Percentiles rank a stretch among this genome's conserved stretches.
Conservation (phyloP, 768 basidiomycete genomes). For the Pseudohyphozyma bogoriensis region DNA sequence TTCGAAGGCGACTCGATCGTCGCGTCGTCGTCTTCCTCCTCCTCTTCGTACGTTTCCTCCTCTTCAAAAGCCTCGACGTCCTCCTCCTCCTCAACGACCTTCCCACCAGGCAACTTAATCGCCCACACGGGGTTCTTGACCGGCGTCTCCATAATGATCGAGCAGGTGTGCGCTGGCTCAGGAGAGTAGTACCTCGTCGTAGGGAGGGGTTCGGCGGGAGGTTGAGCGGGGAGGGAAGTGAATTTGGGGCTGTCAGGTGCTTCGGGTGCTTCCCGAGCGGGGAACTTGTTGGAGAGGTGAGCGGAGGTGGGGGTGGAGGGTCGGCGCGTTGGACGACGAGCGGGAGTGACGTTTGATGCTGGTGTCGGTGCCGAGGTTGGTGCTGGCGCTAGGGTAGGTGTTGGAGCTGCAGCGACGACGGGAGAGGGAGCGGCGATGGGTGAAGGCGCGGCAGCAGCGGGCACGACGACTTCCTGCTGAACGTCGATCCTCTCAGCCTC, state of each 20-base stretch:
- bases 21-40: too few species aligned
- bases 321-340: neutral
- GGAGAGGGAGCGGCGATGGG: too few species aligned
- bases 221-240: neutral
- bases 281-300: neutral
- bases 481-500: neutral
- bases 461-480: neutral
- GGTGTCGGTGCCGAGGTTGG: too few species aligned
- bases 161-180: constrained; percentile 8
- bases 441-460: neutral
- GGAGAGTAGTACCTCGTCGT: constrained; percentile 1
- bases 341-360: too few species aligned
- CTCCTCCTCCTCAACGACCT: neutral
- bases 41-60: too few species aligned
- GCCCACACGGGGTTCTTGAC: neutral
- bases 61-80: neutral
- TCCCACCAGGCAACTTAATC: neutral
- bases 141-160: constrained; percentile 24
- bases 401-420: too few species aligned
- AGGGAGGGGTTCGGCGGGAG: neutral
- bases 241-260: neutral
- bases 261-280: neutral
- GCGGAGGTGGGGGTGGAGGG: neutral
- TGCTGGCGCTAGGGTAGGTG: too few species aligned
- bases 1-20: neutral